A percentile compares a stretch with the other conserved stretches of the same genome.
Evolutionary conservation across 371 early-diverging fungal genomes (phyloP).

Genomic region (Thermomucor indicae-seudaticae): DNA sequence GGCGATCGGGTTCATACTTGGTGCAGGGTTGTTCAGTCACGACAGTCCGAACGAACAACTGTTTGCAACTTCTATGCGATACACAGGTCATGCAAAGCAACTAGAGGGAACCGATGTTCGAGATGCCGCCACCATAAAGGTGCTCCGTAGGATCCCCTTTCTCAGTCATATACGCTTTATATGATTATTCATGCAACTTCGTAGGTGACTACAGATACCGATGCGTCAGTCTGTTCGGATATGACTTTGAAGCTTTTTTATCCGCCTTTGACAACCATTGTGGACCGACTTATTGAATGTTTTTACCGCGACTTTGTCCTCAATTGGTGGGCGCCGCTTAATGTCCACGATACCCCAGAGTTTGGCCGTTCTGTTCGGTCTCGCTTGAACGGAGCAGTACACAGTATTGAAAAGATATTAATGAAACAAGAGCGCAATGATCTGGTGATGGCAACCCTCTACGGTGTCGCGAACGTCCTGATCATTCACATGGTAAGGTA

Average conservation of each 20-base stretch:
- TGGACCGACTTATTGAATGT: constrained; percentile 34
- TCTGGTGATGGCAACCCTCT: constrained; percentile 42
- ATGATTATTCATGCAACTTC: neutral
- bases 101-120: neutral
- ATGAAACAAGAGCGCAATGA: constrained; percentile 47
- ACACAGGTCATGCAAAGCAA: neutral
- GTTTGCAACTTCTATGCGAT: neutral
- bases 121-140: neutral
- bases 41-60: neutral
- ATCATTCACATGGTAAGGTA: constrained; percentile 50
- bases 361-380: constrained; percentile 25
- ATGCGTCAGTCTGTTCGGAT: no score
- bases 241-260: no score
- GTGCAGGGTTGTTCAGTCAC: constrained; percentile 15
- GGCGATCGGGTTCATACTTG: constrained; percentile 20
- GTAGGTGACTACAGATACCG: neutral
- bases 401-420: constrained; percentile 34
- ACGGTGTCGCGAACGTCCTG: constrained; percentile 44
- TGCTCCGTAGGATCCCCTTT: no score
- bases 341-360: constrained; percentile 20
- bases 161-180: no score
- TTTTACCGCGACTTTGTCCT: constrained; percentile 48
- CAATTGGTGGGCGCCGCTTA: constrained; percentile 46
- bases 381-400: constrained; percentile 24
- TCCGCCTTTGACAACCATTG: constrained; percentile 24